Evolutionary conservation across 2,329 filamentous ascomycete genomes (phyloP), one percentile per base, ranked within the genome.

Genomic region (Penicillium sp.): DNA sequence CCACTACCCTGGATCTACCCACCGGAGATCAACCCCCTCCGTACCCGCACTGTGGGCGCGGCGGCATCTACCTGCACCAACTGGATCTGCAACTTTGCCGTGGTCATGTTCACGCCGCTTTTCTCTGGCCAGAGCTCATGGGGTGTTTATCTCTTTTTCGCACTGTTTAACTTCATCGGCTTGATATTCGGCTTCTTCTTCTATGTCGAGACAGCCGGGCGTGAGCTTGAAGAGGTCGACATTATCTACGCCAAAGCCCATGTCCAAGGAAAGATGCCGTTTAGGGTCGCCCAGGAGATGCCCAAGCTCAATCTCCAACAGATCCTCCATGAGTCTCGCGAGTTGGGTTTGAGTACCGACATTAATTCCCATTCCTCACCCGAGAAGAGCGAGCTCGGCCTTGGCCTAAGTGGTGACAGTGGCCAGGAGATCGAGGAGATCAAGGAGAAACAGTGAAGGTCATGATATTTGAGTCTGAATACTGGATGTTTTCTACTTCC

Each of bases 51-150:
- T 44, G 78, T 80, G 67, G 80, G 77, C 16, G 80, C 80, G 60
- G 76, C 80, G 1, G 70, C 80, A 4, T 79, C 78, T 0, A 82
- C 79, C 4, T 77, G 75, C 62, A 74, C 74, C 48, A 82, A 82
- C 71, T 83, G 80, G 80, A 68, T 81, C 5, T 80, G 76, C 69
- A 81, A 82, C 69, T 83, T 82, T 61, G 78, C 77, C 16, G 71
- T 76, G 12, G 74, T 82, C 56, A 82, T 82, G 71, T 78, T 75
- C 56, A 76, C 74, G 0, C 73, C 73, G 1, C 63, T 75, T 17
- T 74, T 75, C 65, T 61, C 73, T 5, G 45, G 50, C 19, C 53
- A 62, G 26, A 72, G 68, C 17, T 36, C 58, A 2, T 76, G 74
- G 74, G 73, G 72, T 45, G 65, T 72, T 9, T 76, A 76, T 59